A percentile compares a stretch with the other conserved stretches of the same genome.
phyloP scores from a whole-genome alignment of 1,284 basidiomycete genomes.

The Ganoderma sp. region DNA sequence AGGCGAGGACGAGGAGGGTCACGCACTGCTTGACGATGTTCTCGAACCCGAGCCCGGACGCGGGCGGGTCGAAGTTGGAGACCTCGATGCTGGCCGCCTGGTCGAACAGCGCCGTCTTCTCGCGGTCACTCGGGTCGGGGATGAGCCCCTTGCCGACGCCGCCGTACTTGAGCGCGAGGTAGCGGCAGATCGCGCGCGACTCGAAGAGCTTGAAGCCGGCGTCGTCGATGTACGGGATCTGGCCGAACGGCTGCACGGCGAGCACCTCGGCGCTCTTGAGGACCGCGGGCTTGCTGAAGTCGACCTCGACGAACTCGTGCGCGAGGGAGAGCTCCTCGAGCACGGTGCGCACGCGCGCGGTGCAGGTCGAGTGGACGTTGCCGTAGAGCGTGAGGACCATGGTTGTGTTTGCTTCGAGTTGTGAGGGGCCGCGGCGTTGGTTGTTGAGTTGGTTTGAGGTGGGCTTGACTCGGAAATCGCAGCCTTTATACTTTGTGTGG shows the following conservation, averaged over 20 bases:
- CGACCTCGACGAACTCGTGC: slow-evolving; percentile 52
- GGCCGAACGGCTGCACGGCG: slow-evolving; percentile 65
- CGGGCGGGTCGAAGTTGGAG: slow-evolving; percentile 52
- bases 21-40: no score
- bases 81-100: slow-evolving; percentile 60
- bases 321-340: slow-evolving; percentile 57
- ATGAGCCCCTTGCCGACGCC: slow-evolving; percentile 43
- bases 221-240: slow-evolving; percentile 64
- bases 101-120: slow-evolving; percentile 56
- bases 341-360: slow-evolving; percentile 34
- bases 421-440: no score
- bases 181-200: slow-evolving; percentile 58
- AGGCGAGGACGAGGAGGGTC: background rate
- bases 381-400: no score
- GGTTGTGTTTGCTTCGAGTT: no score
- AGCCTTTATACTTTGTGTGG: no score
- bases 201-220: slow-evolving; percentile 56
- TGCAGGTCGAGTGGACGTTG: background rate
- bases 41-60: background rate
- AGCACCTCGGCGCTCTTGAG: slow-evolving; percentile 54
- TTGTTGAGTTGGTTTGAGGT: no score
- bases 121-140: slow-evolving; percentile 38
- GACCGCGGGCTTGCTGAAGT: slow-evolving; percentile 50
- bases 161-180: slow-evolving; percentile 52
- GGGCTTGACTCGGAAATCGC: no score